Evolutionary conservation across 371 early-diverging fungal genomes (phyloP), one percentile per base, ranked within the genome.

Genomic region (Zychaea mexicana): DNA sequence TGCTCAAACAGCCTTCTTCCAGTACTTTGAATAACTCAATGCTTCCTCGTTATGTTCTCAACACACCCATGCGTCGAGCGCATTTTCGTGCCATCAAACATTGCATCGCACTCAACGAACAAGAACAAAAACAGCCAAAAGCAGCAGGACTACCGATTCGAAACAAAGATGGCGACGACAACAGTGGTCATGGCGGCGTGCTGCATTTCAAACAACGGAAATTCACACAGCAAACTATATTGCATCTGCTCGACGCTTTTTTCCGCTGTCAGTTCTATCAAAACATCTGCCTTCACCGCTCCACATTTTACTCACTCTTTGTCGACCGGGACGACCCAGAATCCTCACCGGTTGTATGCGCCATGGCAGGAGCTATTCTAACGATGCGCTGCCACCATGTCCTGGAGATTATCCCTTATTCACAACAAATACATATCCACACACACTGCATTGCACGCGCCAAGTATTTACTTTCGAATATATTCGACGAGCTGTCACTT

Each of bases 361-460:
- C 74, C 7, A 38, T 77, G 7, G 59, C 69, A 32, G 81, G 78
- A 19, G 68, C 69, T 21, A 46, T 73, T 8, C 56, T 77, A 5
- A 73, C 72, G 2, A 67, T 72, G 68, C 69, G 70, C 17, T 80
- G 81, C 38, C 71, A 65, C 33, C 73, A 70, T 57, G 60, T 67
- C 15, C 24, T 61, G 21, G 53, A 39, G 1, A 49, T 72, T n/a
- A 53, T 77, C 5, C 73, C 77, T 28, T 67, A 67, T 47, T 52
- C 70, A 45, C 62, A 73, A 19, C 73, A 68, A 9, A 39, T 71
- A 5, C 28, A 22, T 1, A 13, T 70, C 3, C 69, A 69, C 0
- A 66, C 67, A 19, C 67, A 68, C 26, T 77, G 62, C 30, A 70
- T 68, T 26, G 46, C 65, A 5, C 61, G 65, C 5, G 74, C 78